Evolutionary conservation across 139 green algal genomes (phyloP).

Genomic region (Picochlorum sp.): DNA sequence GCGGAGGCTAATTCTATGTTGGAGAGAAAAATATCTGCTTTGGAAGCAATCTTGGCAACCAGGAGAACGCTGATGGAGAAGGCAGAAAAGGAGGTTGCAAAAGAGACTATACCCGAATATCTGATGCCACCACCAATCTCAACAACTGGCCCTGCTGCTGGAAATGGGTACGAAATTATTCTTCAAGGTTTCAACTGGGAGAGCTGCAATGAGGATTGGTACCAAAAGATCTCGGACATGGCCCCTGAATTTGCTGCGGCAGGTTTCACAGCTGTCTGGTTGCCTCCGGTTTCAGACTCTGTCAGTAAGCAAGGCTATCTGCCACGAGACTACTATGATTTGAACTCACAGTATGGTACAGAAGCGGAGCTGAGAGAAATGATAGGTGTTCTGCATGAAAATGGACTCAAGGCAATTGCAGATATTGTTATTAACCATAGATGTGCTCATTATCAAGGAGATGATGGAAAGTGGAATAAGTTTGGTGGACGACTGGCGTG

Average conservation of each 20-base stretch:
- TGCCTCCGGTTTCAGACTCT: slow-evolving; percentile 84
- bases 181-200: slow-evolving; percentile 97
- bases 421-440: slow-evolving; percentile 97
- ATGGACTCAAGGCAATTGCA: slow-evolving; percentile 75
- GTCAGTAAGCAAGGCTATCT: slow-evolving; percentile 85
- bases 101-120: slow-evolving; percentile 16
- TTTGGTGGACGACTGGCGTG: slow-evolving; percentile 89
- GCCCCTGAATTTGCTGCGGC: slow-evolving; percentile 56
- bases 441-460: slow-evolving; percentile 62
- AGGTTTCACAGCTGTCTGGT: slow-evolving; percentile 88
- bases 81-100: slow-evolving; percentile 28
- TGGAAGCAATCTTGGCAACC: slow-evolving; percentile 73
- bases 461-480: slow-evolving; percentile 72
- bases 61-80: slow-evolving; percentile 44
- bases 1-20: slow-evolving; percentile 69
- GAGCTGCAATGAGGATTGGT: slow-evolving; percentile 59
- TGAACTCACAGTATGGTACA: slow-evolving; percentile 65
- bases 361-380: slow-evolving; percentile 63
- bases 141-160: slow-evolving; percentile 39
- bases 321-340: slow-evolving; percentile 73
- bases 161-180: slow-evolving; percentile 87
- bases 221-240: slow-evolving; percentile 31
- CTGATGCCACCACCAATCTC: slow-evolving; percentile 21
- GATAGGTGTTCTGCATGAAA: slow-evolving; percentile 52
- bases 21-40: slow-evolving; percentile 82